Evolutionary conservation across 116 monocot genomes (phyloP).

Genomic region (Thalassia testudinum): DNA sequence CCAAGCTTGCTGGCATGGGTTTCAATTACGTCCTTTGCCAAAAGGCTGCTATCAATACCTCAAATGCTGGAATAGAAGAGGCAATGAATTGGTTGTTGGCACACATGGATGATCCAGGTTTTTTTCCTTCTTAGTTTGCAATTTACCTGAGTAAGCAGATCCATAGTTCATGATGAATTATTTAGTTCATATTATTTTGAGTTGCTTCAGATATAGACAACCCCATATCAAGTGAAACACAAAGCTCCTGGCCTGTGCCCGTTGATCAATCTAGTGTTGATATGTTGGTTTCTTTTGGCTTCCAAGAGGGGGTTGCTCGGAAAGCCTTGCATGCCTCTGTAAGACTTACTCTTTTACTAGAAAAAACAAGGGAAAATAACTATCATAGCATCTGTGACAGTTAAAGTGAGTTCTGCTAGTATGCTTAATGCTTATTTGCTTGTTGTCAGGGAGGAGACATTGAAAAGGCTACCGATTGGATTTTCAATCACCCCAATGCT

Average conservation of each 20-base stretch:
- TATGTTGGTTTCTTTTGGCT: slow-evolving; percentile 80
- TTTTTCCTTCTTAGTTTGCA: background rate
- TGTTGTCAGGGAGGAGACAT: slow-evolving; percentile 62
- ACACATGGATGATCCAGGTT: slow-evolving; percentile 94
- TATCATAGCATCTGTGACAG: too few relatives aligned
- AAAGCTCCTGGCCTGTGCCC: slow-evolving; percentile 4
- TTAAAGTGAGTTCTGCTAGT: too few relatives aligned
- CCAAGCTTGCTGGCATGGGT: slow-evolving; percentile 70
- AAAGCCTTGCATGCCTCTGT: slow-evolving; percentile 89
- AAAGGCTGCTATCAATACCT: slow-evolving; percentile 90
- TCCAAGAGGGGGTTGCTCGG: slow-evolving; percentile 70
- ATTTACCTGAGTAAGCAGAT: too few relatives aligned
- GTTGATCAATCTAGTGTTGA: slow-evolving; percentile 63
- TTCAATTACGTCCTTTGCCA: slow-evolving; percentile 87
- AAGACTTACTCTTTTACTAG: slow-evolving; percentile 7
- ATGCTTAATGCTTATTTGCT: background rate
- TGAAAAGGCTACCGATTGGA: slow-evolving; percentile 93
- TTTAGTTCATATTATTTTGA: slow-evolving; percentile 1
- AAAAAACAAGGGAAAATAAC: too few relatives aligned
- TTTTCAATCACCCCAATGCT: slow-evolving; percentile 74
- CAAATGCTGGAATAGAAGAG: slow-evolving; percentile 82
- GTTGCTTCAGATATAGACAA: slow-evolving; percentile 54
- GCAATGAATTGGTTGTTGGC: slow-evolving; percentile 96
- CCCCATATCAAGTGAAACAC: slow-evolving; percentile 37
- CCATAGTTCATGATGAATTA: background rate